Evolutionary conservation across 2,329 filamentous ascomycete genomes (phyloP).

Genomic region (Diaporthe australafricana): DNA sequence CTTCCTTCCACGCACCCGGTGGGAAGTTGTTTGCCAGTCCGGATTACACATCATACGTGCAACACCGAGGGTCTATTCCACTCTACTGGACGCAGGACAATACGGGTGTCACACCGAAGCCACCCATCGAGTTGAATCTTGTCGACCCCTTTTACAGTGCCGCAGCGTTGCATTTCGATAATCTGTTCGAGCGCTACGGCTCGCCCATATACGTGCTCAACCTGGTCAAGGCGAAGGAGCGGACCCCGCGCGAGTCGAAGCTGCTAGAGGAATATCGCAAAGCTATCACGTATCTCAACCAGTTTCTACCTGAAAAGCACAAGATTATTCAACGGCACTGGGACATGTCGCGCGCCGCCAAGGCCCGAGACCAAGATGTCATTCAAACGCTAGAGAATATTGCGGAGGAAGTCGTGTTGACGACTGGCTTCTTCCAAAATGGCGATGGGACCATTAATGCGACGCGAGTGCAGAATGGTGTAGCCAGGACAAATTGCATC

Average conservation of each 20-base stretch:
- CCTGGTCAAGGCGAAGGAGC: constrained; percentile 88
- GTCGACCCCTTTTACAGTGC: constrained; percentile 96
- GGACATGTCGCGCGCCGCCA: constrained; percentile 97
- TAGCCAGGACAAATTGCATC: constrained; percentile 96
- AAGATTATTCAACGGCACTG: constrained; percentile 95
- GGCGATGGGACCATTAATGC: constrained; percentile 77
- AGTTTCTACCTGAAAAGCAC: constrained; percentile 85
- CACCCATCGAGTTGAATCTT: constrained; percentile 94
- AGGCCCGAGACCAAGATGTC: constrained; percentile 91
- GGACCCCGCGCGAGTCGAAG: constrained; percentile 91
- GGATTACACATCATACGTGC: constrained; percentile 94
- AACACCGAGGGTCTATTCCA: constrained; percentile 96
- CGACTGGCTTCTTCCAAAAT: constrained; percentile 95
- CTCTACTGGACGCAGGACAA: constrained; percentile 98
- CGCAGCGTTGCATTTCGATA: constrained; percentile 93
- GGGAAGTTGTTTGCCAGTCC: constrained; percentile 88
- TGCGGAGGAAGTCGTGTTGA: constrained; percentile 85
- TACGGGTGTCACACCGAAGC: constrained; percentile 94
- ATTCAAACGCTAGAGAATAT: constrained; percentile 92
- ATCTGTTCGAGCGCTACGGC: constrained; percentile 93
- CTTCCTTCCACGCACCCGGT: constrained; percentile 93
- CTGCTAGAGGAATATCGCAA: constrained; percentile 87
- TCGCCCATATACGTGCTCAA: constrained; percentile 93
- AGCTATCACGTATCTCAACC: constrained; percentile 91
- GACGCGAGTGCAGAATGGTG: constrained; percentile 85